These are phyloP conservation scores for Suhomyces emberorum DNA, from an alignment of 805 yeast species.

Conservation along the genomic window DNA sequence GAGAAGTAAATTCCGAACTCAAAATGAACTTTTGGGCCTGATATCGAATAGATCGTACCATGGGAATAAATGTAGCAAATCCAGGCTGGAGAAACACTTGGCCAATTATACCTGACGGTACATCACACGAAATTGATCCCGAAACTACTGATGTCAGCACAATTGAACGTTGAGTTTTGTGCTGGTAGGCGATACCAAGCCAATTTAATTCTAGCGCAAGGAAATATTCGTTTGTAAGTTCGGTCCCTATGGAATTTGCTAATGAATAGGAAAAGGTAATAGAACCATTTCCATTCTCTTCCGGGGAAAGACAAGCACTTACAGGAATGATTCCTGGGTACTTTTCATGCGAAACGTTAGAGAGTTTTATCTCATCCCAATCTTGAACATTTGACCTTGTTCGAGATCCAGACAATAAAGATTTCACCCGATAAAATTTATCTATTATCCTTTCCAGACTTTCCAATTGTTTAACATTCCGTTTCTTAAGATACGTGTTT, in stretches of 20 bases:
- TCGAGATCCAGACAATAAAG: background rate
- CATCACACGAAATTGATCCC: conserved; percentile 14
- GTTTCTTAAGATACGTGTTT: background rate
- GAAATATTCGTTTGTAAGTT: background rate
- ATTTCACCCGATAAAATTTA: background rate
- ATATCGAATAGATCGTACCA: conserved; percentile 11
- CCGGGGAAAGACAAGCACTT: conserved; percentile 11
- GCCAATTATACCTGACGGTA: conserved; percentile 16
- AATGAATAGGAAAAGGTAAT: conserved; percentile 2
- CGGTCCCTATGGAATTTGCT: background rate
- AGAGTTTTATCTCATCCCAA: conserved; percentile 6
- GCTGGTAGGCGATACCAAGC: background rate
- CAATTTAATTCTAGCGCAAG: background rate
- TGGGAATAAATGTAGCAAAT: background rate
- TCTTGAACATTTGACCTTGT: background rate
- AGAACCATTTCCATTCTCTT: conserved; percentile 7
- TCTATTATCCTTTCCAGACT: no score
- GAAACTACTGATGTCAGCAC: background rate
- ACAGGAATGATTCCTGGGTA: conserved; percentile 12
- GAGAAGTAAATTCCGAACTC: background rate
- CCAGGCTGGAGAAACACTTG: conserved; percentile 19
- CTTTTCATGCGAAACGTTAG: conserved; percentile 1
- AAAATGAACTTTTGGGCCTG: conserved; percentile 10
- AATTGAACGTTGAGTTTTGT: background rate
- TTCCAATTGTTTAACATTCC: no score